Evolutionary conservation across 495 filamentous ascomycete genomes (phyloP).

Genomic region (Clohesyomyces aquaticus): DNA sequence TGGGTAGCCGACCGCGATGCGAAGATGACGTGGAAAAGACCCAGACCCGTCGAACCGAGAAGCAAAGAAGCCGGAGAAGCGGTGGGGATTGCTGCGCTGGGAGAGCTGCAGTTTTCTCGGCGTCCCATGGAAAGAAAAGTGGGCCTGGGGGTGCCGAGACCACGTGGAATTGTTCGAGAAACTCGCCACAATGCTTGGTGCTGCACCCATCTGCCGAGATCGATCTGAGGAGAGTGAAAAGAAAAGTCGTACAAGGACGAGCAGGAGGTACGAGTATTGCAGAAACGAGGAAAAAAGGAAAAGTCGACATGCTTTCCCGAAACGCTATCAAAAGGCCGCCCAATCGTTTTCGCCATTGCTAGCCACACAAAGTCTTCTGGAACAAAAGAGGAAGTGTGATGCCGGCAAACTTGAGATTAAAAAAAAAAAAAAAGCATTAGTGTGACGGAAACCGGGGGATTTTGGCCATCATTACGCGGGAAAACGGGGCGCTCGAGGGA

Average conservation of each 20-base stretch:
- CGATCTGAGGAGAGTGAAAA: neutral
- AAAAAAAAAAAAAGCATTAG: conserved; percentile 4
- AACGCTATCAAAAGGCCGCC: conserved; percentile 21
- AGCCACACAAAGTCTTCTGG: neutral
- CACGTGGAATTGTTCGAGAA: conserved; percentile 1
- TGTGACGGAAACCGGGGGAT: neutral
- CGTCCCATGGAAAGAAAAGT: neutral
- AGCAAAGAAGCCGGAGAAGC: neutral
- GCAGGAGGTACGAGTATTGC: neutral
- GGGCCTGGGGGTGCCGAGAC: neutral
- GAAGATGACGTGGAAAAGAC: neutral
- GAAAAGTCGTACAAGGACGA: neutral
- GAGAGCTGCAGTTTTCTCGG: neutral
- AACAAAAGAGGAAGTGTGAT: neutral
- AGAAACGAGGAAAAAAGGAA: conserved; percentile 1
- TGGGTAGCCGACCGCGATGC: neutral
- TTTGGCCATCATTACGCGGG: conserved; percentile 1
- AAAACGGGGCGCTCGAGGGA: neutral
- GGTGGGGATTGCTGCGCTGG: neutral
- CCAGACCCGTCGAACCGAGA: neutral
- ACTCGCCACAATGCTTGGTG: neutral
- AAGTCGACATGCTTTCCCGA: neutral
- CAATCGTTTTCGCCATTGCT: neutral
- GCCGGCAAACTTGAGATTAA: neutral
- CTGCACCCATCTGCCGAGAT: neutral